These are phyloP conservation scores for Paramecium pentaurelia DNA, from an alignment of 73 alveolate genomes.

Conservation along the genomic window DNA sequence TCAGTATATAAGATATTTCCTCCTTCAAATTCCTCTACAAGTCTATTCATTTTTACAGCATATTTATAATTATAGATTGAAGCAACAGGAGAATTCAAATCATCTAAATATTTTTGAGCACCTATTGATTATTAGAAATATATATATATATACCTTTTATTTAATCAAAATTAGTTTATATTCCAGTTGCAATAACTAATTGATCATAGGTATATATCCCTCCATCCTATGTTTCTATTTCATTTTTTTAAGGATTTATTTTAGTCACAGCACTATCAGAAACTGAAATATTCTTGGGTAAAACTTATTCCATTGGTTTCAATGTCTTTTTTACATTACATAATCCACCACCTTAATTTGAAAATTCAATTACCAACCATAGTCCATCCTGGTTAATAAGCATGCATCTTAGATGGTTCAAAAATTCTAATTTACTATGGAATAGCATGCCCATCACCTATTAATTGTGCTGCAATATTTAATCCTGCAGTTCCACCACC, in stretches of 20 bases:
- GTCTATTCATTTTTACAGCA: slow-evolving; percentile 67
- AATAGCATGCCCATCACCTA: slow-evolving; percentile 56
- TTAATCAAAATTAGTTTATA: slow-evolving; percentile 63
- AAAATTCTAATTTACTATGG: slow-evolving; percentile 68
- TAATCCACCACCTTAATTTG: slow-evolving; percentile 70
- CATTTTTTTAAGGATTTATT: slow-evolving; percentile 69
- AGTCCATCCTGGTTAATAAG: slow-evolving; percentile 86
- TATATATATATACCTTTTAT: slow-evolving; percentile 60
- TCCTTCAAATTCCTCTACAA: slow-evolving; percentile 72
- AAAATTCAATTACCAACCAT: slow-evolving; percentile 61
- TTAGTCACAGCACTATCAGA: slow-evolving; percentile 47
- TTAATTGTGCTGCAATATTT: slow-evolving; percentile 67
- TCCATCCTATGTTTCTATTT: slow-evolving; percentile 60
- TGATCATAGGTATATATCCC: slow-evolving; percentile 67
- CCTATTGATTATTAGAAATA: slow-evolving; percentile 16
- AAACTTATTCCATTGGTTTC: not conserved
- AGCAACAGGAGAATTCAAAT: slow-evolving; percentile 78
- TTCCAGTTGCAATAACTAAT: slow-evolving; percentile 75
- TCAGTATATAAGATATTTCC: slow-evolving; percentile 77
- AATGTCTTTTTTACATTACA: slow-evolving; percentile 45
- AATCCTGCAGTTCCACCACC: slow-evolving; percentile 88
- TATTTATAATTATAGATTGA: slow-evolving; percentile 72
- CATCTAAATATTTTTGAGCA: slow-evolving; percentile 74
- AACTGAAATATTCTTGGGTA: not conserved
- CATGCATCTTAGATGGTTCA: slow-evolving; percentile 71